A percentile compares a stretch with the other conserved stretches of the same genome.
Evolutionary conservation across 2,329 filamentous ascomycete species (phyloP).

Genomic region (Alternaria dauci): DNA sequence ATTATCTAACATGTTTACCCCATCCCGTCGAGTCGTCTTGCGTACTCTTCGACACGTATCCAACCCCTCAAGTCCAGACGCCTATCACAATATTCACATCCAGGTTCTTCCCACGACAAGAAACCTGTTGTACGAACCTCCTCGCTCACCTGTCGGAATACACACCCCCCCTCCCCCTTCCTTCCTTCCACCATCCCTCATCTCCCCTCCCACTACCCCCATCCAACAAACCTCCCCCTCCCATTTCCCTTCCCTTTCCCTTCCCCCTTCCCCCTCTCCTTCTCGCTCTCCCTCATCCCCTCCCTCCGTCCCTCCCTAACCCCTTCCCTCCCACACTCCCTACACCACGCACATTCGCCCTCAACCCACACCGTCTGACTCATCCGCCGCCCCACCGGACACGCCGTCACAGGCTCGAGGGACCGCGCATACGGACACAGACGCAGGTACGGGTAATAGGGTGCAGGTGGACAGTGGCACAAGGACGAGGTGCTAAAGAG

Average conservation of each 20-base stretch:
- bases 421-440: constrained; percentile 19
- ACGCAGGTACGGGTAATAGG: constrained; percentile 28
- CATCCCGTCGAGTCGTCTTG: not conserved
- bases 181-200: too few species aligned
- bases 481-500: constrained; percentile 26
- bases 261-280: not conserved
- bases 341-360: constrained; percentile 34
- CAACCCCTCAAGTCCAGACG: not conserved
- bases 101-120: not conserved
- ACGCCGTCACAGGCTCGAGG: constrained; percentile 19
- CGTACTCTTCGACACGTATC: not conserved
- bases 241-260: not conserved
- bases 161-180: not conserved
- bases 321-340: constrained; percentile 18
- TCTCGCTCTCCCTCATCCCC: not conserved
- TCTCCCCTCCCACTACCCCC: not conserved
- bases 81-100: not conserved
- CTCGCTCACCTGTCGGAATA: not conserved
- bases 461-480: constrained; percentile 39
- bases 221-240: not conserved
- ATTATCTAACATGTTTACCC: not conserved
- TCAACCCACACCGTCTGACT: constrained; percentile 9
- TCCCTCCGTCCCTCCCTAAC: not conserved
- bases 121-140: not conserved
- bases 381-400: constrained; percentile 25